A percentile compares a stretch with the other conserved stretches of the same genome.
Evolutionary conservation across 2,329 filamentous ascomycete genomes (phyloP).

Genomic region (Cladosporium sphaerospermum): DNA sequence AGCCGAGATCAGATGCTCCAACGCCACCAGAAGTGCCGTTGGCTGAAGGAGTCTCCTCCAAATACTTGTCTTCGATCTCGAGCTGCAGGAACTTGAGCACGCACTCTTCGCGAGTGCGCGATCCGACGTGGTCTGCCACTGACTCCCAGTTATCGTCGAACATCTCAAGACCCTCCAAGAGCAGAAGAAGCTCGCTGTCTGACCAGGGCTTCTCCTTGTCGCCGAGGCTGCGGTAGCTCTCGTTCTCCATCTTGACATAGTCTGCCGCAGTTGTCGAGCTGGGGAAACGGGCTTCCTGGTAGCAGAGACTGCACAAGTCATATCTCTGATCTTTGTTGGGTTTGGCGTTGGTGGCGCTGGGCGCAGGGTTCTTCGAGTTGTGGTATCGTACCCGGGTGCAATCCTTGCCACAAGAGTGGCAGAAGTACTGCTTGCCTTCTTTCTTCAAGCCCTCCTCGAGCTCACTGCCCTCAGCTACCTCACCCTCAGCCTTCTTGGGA

Average conservation of each 20-base stretch:
- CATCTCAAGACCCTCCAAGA: conserved; percentile 84
- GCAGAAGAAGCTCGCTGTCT: conserved; percentile 78
- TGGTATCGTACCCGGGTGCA: conserved; percentile 70
- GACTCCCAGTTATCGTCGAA: conserved; percentile 95
- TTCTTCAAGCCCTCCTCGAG: conserved; percentile 55
- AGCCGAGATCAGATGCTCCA: conserved; percentile 48
- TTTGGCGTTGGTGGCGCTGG: conserved; percentile 43
- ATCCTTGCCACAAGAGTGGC: conserved; percentile 86
- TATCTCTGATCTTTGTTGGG: conserved; percentile 59
- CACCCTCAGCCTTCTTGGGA: conserved; percentile 49
- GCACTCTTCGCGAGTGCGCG: conserved; percentile 88
- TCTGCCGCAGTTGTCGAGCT: conserved; percentile 70
- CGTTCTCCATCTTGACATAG: conserved; percentile 85
- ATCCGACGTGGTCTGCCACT: conserved; percentile 86
- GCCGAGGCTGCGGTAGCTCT: conserved; percentile 68
- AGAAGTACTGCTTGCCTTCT: conserved; percentile 65
- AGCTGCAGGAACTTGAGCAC: conserved; percentile 93
- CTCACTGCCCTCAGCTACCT: conserved; percentile 54
- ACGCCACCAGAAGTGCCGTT: conserved; percentile 44
- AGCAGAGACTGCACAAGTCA: conserved; percentile 88
- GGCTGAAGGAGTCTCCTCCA: conserved; percentile 56
- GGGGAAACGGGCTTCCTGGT: conserved; percentile 76
- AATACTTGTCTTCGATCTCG: conserved; percentile 91
- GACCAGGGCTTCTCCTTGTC: conserved; percentile 87
- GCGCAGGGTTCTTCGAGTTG: conserved; percentile 55